Evolutionary conservation across 164 flowering plant species (phyloP).

Genomic region (Piper longum): DNA sequence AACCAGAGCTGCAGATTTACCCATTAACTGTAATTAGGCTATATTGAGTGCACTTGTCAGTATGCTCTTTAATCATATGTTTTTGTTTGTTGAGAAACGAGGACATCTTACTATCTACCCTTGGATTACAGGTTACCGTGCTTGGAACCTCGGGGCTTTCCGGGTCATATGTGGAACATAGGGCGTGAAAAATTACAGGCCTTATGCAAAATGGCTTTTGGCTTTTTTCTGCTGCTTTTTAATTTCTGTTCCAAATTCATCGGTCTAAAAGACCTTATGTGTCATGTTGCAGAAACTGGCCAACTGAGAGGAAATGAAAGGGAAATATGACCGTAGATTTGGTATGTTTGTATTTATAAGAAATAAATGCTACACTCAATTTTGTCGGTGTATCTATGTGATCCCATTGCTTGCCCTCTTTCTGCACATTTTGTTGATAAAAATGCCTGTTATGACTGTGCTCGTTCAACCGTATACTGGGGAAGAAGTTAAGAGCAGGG

Average conservation of each 20-base stretch:
- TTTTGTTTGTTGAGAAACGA: background rate
- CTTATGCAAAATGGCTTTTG: too few species aligned
- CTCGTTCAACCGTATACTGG: too few species aligned
- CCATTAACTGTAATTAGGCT: too few species aligned
- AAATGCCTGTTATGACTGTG: too few species aligned
- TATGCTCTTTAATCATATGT: background rate
- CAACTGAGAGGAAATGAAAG: background rate
- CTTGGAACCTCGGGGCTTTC: constrained; percentile 31
- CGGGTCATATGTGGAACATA: constrained; percentile 35
- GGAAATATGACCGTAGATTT: background rate
- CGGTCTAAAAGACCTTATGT: background rate
- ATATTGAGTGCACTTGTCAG: too few species aligned
- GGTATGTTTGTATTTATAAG: background rate
- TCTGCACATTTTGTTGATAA: too few species aligned
- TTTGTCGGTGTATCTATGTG: background rate
- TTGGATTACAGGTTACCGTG: constrained; percentile 20
- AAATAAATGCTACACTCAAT: background rate
- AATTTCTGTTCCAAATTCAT: background rate
- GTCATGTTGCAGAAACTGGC: background rate
- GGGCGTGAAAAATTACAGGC: constrained; percentile 14
- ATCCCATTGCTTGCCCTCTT: too few species aligned
- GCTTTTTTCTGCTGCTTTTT: background rate
- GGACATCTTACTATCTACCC: background rate
- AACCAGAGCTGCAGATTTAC: too few species aligned
- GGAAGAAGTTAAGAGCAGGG: too few species aligned